A percentile compares a stretch with the other conserved stretches of the same genome.
phyloP scores from a whole-genome alignment of 805 yeast genomes.

The Nakazawaea ernobii region DNA sequence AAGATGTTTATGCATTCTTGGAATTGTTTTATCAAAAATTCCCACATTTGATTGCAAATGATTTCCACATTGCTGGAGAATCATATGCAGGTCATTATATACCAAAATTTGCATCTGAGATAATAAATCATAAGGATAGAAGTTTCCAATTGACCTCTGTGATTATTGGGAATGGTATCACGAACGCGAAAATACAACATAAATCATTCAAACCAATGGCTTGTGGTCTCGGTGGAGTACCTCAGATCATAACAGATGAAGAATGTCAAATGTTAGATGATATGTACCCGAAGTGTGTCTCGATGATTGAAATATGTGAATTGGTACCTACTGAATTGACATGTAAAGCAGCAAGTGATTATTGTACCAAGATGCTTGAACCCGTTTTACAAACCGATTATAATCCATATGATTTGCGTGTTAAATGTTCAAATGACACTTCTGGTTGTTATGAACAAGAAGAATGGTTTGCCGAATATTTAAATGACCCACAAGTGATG shows the following conservation, averaged over 20 bases:
- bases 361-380: slow-evolving; percentile 81
- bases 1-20: slow-evolving; percentile 75
- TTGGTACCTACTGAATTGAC: slow-evolving; percentile 66
- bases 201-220: slow-evolving; percentile 87
- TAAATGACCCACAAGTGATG: slow-evolving; percentile 72
- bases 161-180: slow-evolving; percentile 85
- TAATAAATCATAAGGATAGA: slow-evolving; percentile 52
- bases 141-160: slow-evolving; percentile 67
- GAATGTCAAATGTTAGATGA: slow-evolving; percentile 68
- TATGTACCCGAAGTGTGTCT: slow-evolving; percentile 69
- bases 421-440: slow-evolving; percentile 54
- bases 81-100: slow-evolving; percentile 93
- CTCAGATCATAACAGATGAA: slow-evolving; percentile 68
- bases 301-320: slow-evolving; percentile 75
- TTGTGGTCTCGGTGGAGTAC: slow-evolving; percentile 83
- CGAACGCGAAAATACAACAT: slow-evolving; percentile 78
- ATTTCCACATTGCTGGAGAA: slow-evolving; percentile 89
- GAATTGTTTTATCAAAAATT: slow-evolving; percentile 75
- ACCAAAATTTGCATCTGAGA: slow-evolving; percentile 82
- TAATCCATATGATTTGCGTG: slow-evolving; percentile 87
- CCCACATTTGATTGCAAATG: slow-evolving; percentile 42
- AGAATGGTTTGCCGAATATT: slow-evolving; percentile 68
- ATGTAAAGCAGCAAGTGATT: slow-evolving; percentile 86
- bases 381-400: slow-evolving; percentile 82
- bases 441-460: slow-evolving; percentile 72